Evolutionary conservation across 495 filamentous ascomycete genomes (phyloP).

Genomic region (Cladorrhinum samala): DNA sequence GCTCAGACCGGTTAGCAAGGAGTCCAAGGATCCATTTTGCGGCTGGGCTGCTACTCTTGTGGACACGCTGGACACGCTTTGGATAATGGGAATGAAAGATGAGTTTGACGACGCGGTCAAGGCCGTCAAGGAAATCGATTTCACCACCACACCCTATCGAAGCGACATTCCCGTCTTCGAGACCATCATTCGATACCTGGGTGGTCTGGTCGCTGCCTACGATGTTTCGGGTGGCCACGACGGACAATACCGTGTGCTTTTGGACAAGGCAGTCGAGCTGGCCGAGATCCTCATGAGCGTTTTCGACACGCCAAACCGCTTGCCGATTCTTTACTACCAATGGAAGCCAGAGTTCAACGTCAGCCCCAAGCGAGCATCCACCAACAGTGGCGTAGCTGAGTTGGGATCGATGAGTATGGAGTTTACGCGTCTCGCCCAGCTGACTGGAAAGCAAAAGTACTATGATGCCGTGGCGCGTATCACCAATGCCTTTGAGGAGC

Average conservation of each 20-base stretch:
- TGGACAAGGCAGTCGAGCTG: constrained; percentile 84
- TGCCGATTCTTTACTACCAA: constrained; percentile 82
- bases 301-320: constrained; percentile 95
- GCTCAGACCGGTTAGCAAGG: constrained; percentile 60
- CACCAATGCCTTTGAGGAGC: constrained; percentile 75
- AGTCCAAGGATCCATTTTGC: constrained; percentile 70
- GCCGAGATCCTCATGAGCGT: constrained; percentile 83
- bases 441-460: constrained; percentile 81
- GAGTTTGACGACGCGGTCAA: constrained; percentile 85
- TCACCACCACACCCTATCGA: constrained; percentile 62
- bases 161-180: constrained; percentile 73
- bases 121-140: constrained; percentile 76
- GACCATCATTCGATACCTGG: constrained; percentile 82
- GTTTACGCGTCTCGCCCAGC: constrained; percentile 87
- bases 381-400: constrained; percentile 66
- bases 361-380: constrained; percentile 59
- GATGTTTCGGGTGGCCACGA: constrained; percentile 61
- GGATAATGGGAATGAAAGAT: constrained; percentile 88
- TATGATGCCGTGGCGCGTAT: constrained; percentile 94
- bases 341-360: constrained; percentile 68
- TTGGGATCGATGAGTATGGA: constrained; percentile 88
- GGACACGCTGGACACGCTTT: constrained; percentile 87
- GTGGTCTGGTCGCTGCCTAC: constrained; percentile 75
- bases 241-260: constrained; percentile 51
- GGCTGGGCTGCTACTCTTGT: constrained; percentile 94